phyloP scores from a whole-genome alignment of 2,329 filamentous ascomycete genomes.

The Corniculantispora saksenae region DNA sequence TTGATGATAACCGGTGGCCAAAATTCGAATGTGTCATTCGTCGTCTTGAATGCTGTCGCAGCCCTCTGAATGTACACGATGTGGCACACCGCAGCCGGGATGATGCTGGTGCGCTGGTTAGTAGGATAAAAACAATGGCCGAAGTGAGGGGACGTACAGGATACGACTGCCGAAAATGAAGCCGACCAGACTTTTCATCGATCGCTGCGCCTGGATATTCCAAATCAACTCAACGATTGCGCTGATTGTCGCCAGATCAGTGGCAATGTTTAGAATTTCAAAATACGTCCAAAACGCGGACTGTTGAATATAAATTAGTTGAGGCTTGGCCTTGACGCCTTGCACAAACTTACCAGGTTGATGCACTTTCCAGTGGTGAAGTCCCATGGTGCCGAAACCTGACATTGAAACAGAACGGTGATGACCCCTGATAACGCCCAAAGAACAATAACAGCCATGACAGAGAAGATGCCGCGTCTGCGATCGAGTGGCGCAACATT shows the following conservation, averaged over 20 bases:
- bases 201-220: conserved; percentile 8
- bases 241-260: conserved; percentile 4
- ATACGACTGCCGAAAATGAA: conserved; percentile 14
- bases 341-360: not conserved
- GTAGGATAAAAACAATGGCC: not conserved
- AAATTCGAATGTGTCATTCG: not conserved
- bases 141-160: not conserved
- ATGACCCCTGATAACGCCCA: not conserved
- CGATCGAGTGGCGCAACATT: conserved; percentile 11
- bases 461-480: not conserved
- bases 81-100: conserved; percentile 5
- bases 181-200: conserved; percentile 6
- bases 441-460: conserved; percentile 5
- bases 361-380: not conserved
- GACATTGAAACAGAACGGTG: conserved; percentile 7
- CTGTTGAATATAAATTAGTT: not conserved
- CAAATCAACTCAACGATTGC: conserved; percentile 1
- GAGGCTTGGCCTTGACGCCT: too few relatives aligned
- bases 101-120: conserved; percentile 1
- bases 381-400: conserved; percentile 8
- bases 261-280: conserved; percentile 8
- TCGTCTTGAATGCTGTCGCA: not conserved
- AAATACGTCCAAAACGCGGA: conserved; percentile 11
- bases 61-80: not conserved
- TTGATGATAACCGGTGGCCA: conserved; percentile 9